A percentile compares a stretch with the other conserved stretches of the same genome.
phyloP scores from a whole-genome alignment of 306 rosid genomes.

The Ceratonia siliqua region DNA sequence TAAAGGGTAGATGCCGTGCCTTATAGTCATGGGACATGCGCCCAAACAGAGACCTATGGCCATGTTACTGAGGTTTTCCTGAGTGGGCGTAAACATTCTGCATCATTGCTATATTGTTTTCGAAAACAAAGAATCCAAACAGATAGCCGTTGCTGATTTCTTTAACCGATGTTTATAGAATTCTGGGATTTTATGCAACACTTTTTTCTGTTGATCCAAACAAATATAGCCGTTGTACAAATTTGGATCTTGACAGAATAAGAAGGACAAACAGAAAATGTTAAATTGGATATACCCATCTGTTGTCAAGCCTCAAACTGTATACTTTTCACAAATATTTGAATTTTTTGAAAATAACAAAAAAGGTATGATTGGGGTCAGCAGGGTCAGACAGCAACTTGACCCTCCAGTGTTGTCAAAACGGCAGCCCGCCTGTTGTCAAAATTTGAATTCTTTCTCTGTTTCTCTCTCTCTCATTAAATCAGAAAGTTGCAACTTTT shows the following conservation, averaged over 20 bases:
- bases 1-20: no score
- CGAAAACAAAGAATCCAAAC: constrained; percentile 4
- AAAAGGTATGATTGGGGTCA: constrained; percentile 37
- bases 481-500: constrained; percentile 23
- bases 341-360: neutral
- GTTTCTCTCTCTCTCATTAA: constrained; percentile 21
- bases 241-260: constrained; percentile 36
- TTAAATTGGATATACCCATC: neutral
- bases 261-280: constrained; percentile 34
- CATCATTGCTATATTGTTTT: constrained; percentile 8
- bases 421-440: constrained; percentile 9
- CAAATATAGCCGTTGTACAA: constrained; percentile 38
- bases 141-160: constrained; percentile 32
- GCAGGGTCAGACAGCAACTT: neutral
- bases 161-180: constrained; percentile 12
- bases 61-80: no score
- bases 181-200: neutral
- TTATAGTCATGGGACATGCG: neutral
- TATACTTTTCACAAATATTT: constrained; percentile 23
- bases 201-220: constrained; percentile 26
- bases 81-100: constrained; percentile 26
- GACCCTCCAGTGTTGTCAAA: constrained; percentile 9
- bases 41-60: neutral
- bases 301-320: constrained; percentile 18
- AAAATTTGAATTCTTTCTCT: constrained; percentile 51